Percentiles rank a stretch among this genome's conserved stretches.
phyloP scores from a whole-genome alignment of 202 grass and related monocot genomes.

The Setaria italica region DNA sequence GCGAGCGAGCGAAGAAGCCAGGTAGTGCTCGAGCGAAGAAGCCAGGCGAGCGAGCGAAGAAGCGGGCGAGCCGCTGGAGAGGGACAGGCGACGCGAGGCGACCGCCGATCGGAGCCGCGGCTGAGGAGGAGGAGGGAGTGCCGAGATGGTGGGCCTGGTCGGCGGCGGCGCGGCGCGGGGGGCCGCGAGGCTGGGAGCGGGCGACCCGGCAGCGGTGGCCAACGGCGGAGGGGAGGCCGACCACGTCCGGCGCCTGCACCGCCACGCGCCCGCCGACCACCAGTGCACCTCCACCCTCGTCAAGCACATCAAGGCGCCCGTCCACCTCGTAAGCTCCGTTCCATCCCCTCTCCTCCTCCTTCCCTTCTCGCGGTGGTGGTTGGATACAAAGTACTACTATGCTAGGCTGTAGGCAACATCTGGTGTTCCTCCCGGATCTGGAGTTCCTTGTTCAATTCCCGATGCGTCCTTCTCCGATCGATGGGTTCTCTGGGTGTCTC shows the following conservation, averaged over 20 bases:
- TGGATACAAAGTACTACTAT: background rate
- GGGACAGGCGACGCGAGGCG: background rate
- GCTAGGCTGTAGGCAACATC: background rate
- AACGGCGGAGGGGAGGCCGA: conserved; percentile 46
- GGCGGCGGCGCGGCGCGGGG: conserved; percentile 40
- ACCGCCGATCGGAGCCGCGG: conserved; percentile 11
- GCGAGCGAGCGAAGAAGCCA: background rate
- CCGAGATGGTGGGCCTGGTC: conserved; percentile 57
- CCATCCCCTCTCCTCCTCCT: too few relatives aligned
- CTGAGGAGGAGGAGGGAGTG: background rate
- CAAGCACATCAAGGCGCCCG: conserved; percentile 80
- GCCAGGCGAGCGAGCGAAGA: background rate
- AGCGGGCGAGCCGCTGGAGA: background rate
- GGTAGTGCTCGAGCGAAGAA: background rate
- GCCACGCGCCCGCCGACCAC: conserved; percentile 63
- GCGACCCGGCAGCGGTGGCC: conserved; percentile 28
- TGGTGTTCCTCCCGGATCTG: conserved; percentile 40
- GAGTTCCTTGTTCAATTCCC: background rate
- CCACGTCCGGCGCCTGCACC: conserved; percentile 63
- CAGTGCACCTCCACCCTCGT: conserved; percentile 81
- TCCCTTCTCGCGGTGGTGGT: background rate
- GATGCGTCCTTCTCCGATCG: background rate
- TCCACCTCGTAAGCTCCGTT: conserved; percentile 60
- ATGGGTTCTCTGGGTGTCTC: background rate
- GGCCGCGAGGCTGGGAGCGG: conserved; percentile 24